phyloP scores from a whole-genome alignment of 2,329 filamentous ascomycete genomes.

The Colletotrichum sublineola region DNA sequence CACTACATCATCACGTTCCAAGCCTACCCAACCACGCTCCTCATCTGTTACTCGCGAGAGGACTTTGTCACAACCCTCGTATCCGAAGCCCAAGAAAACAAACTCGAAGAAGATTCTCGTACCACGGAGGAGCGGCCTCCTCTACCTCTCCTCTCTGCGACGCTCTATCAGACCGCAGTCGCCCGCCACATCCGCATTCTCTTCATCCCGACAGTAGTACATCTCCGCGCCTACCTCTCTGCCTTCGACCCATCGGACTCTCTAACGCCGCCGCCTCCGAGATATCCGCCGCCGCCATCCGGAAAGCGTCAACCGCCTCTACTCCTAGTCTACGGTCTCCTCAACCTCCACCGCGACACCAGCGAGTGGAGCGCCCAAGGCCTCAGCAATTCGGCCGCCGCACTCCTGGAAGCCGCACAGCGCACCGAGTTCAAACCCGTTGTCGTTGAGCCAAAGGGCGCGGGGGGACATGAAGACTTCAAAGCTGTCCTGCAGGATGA shows the following conservation, averaged over 20 bases:
- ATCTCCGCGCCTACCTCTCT: slow-evolving; percentile 82
- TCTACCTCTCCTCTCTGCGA: slow-evolving; percentile 66
- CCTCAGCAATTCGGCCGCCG: slow-evolving; percentile 71
- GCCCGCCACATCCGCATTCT: slow-evolving; percentile 77
- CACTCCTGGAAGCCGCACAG: slow-evolving; percentile 71
- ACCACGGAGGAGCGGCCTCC: not conserved
- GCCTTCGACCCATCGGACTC: slow-evolving; percentile 60
- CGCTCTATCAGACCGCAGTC: slow-evolving; percentile 76
- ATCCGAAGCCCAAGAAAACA: slow-evolving; percentile 53
- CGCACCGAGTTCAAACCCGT: slow-evolving; percentile 59
- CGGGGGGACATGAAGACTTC: slow-evolving; percentile 48
- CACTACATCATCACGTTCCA: slow-evolving; percentile 71
- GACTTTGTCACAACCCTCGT: slow-evolving; percentile 74
- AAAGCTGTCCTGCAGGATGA: slow-evolving; percentile 61
- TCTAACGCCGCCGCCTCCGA: slow-evolving; percentile 54
- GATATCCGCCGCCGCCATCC: slow-evolving; percentile 34
- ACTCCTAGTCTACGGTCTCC: slow-evolving; percentile 74
- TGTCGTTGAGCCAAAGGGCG: slow-evolving; percentile 60
- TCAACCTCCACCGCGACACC: slow-evolving; percentile 75
- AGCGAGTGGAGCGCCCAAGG: slow-evolving; percentile 84
- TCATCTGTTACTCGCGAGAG: slow-evolving; percentile 77
- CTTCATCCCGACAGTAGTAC: slow-evolving; percentile 82
- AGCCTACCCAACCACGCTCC: slow-evolving; percentile 71
- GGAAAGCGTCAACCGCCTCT: slow-evolving; percentile 51
- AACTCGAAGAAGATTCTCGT: slow-evolving; percentile 15